A percentile compares a stretch with the other conserved stretches of the same genome.
Conservation (phyloP, 495 filamentous ascomycete species). For the Massariosphaeria phaeospora region DNA sequence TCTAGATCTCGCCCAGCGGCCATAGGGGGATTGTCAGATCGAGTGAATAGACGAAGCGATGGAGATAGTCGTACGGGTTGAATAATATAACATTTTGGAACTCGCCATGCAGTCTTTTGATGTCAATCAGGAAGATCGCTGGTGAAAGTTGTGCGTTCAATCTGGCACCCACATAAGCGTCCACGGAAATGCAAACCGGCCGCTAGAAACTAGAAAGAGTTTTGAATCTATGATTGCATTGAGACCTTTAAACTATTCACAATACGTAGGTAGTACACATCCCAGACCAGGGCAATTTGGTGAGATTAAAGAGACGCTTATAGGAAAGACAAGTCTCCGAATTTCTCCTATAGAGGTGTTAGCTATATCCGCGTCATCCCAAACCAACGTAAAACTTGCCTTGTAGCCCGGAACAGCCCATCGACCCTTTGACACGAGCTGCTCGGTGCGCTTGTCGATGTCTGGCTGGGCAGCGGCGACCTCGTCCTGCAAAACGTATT, state of each 20-base stretch:
- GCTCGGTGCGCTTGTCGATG: slow-evolving; percentile 88
- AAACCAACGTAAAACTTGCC: slow-evolving; percentile 51
- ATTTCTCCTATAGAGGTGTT: slow-evolving; percentile 70
- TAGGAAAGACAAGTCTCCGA: slow-evolving; percentile 88
- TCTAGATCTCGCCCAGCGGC: too few species aligned
- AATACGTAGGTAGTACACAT: slow-evolving; percentile 35
- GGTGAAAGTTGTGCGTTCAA: too few species aligned
- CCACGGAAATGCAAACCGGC: too few species aligned
- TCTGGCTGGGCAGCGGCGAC: slow-evolving; percentile 86
- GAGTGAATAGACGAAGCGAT: too few species aligned
- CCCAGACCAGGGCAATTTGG: slow-evolving; percentile 17
- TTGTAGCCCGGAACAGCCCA: slow-evolving; percentile 98
- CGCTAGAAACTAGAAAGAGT: too few species aligned
- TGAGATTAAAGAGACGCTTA: slow-evolving; percentile 46
- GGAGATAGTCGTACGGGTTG: too few species aligned
- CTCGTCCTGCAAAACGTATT: slow-evolving; percentile 65
- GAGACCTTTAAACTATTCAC: slow-evolving; percentile 32
- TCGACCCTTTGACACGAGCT: slow-evolving; percentile 92
- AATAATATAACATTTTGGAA: too few species aligned
- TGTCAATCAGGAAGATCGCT: too few species aligned
- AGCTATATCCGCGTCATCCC: background rate
- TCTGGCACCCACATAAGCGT: too few species aligned
- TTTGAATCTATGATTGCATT: slow-evolving; percentile 30
- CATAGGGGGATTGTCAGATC: too few species aligned
- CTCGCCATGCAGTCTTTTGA: too few species aligned